Evolutionary conservation across 495 filamentous ascomycete species (phyloP).

Genomic region (Tuber aestivum): DNA sequence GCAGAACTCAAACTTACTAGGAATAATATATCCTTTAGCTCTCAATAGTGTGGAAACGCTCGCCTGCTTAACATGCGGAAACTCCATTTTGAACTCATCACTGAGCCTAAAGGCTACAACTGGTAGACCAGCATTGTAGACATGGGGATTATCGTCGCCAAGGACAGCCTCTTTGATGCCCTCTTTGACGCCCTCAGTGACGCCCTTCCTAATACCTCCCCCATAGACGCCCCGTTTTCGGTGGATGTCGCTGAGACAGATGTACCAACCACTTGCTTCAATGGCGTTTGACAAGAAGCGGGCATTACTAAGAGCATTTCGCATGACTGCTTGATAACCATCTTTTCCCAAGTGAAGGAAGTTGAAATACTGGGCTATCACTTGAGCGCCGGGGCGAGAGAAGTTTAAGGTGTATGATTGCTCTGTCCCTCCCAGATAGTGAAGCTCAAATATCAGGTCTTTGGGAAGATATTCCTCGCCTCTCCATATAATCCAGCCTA

Average conservation of each 20-base stretch:
- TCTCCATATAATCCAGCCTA: constrained; percentile 73
- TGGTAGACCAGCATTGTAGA: constrained; percentile 62
- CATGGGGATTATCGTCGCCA: constrained; percentile 48
- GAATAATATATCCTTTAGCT: constrained; percentile 69
- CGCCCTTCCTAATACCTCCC: constrained; percentile 24
- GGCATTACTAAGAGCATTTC: constrained; percentile 65
- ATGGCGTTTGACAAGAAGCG: constrained; percentile 61
- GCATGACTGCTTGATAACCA: constrained; percentile 62
- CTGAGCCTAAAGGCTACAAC: constrained; percentile 65
- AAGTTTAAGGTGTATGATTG: constrained; percentile 72
- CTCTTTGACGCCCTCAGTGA: constrained; percentile 31
- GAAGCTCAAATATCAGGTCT: constrained; percentile 65
- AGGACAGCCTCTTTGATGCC: constrained; percentile 45
- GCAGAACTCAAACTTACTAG: constrained; percentile 47
- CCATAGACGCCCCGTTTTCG: constrained; percentile 47
- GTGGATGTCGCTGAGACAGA: constrained; percentile 65
- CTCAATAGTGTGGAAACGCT: constrained; percentile 60
- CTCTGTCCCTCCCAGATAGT: constrained; percentile 70
- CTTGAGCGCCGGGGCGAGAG: constrained; percentile 63
- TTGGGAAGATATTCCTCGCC: constrained; percentile 63
- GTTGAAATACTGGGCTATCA: constrained; percentile 72
- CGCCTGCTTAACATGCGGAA: constrained; percentile 61
- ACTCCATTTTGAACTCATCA: constrained; percentile 58
- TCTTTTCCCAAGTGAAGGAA: constrained; percentile 65
- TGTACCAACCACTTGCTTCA: constrained; percentile 65